These are phyloP conservation scores for Yamadazyma phyllophila DNA, from an alignment of 805 yeast species.

Conservation along the genomic window DNA sequence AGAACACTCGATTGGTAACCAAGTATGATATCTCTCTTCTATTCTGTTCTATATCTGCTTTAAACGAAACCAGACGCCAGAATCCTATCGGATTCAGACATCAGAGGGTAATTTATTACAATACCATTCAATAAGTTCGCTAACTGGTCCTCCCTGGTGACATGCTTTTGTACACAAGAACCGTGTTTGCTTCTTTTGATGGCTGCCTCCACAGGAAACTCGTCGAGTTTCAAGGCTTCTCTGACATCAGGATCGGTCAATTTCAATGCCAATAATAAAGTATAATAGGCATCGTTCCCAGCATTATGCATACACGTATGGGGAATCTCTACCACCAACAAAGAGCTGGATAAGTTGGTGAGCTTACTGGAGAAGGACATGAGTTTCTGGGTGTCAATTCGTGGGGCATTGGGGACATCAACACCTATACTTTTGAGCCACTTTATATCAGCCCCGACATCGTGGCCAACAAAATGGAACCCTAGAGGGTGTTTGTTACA, in stretches of 20 bases:
- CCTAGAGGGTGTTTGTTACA: slow-evolving; percentile 18
- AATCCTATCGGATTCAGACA: too few species aligned
- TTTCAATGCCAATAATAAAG: slow-evolving; percentile 38
- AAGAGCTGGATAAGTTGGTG: slow-evolving; percentile 39
- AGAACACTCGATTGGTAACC: too few species aligned
- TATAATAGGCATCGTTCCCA: slow-evolving; percentile 67
- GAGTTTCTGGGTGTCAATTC: slow-evolving; percentile 45
- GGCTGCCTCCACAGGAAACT: not conserved
- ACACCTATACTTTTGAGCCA: slow-evolving; percentile 51
- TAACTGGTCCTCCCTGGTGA: too few species aligned
- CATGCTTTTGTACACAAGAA: not conserved
- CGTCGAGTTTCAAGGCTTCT: slow-evolving; percentile 2
- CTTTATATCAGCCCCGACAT: slow-evolving; percentile 52
- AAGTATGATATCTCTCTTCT: too few species aligned
- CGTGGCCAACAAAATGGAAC: slow-evolving; percentile 55
- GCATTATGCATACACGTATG: slow-evolving; percentile 65
- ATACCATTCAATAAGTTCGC: too few species aligned
- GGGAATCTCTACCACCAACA: slow-evolving; percentile 49
- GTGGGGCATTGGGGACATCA: slow-evolving; percentile 34
- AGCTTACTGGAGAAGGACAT: slow-evolving; percentile 8
- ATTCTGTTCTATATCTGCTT: too few species aligned
- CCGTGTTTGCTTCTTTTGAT: not conserved
- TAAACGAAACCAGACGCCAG: too few species aligned
- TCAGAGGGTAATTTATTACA: too few species aligned
- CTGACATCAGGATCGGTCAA: slow-evolving; percentile 5